A percentile compares a stretch with the other conserved stretches of the same genome.
Evolutionary conservation across 108 stramenopile genomes (phyloP).

Genomic region (Hondaea fermentalgiana): DNA sequence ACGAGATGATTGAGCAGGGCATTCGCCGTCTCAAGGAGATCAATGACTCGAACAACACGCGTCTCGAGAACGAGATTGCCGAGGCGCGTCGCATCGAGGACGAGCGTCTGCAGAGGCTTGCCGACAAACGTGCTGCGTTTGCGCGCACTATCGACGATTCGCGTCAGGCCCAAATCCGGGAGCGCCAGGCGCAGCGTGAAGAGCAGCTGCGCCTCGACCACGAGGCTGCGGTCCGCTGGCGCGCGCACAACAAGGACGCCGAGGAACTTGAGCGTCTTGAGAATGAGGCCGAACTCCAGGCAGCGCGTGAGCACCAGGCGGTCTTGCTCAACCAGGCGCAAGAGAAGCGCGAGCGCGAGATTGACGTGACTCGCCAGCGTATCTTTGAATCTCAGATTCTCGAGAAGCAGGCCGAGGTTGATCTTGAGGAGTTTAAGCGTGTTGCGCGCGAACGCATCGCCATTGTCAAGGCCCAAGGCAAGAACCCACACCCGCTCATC

Average conservation of each 20-base stretch:
- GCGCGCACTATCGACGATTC: constrained; percentile 13
- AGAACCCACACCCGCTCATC: not conserved
- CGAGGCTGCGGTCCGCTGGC: not conserved
- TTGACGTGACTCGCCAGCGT: not conserved
- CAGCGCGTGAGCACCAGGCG: not conserved
- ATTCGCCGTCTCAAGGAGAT: not conserved
- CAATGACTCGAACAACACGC: not conserved
- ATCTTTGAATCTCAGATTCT: not conserved
- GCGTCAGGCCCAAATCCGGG: not conserved
- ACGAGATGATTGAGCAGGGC: constrained; percentile 10
- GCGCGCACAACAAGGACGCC: not conserved
- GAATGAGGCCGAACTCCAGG: not conserved
- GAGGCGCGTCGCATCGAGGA: not conserved
- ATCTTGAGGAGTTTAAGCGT: not conserved
- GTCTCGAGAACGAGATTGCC: not conserved
- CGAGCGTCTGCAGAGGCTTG: not conserved
- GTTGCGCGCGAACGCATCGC: not conserved
- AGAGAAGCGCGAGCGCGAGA: not conserved
- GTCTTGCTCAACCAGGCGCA: constrained; percentile 1
- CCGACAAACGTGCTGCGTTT: not conserved
- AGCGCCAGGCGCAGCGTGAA: not conserved
- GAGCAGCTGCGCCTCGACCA: not conserved
- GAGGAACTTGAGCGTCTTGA: not conserved
- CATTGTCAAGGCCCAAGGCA: not conserved
- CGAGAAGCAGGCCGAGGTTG: not conserved